Evolutionary conservation across 306 rosid genomes (phyloP).

Genomic region (Phaseolus lunatus): DNA sequence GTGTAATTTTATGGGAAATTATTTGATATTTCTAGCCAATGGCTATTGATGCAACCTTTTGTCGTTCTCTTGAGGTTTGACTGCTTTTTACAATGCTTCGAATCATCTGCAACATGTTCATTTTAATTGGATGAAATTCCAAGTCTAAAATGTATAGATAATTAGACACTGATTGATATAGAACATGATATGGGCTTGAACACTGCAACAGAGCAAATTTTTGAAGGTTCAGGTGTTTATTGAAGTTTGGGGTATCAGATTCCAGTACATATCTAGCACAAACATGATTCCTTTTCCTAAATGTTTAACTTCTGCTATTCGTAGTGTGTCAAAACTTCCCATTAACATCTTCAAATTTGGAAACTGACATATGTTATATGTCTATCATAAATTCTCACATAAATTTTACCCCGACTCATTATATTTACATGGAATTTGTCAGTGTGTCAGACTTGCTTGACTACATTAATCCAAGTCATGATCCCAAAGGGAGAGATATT

Average conservation of each 20-base stretch:
- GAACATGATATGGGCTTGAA: neutral
- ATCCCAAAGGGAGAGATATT: conserved; percentile 67
- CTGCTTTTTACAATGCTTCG: neutral
- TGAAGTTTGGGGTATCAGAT: neutral
- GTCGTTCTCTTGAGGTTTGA: neutral
- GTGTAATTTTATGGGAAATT: conserved; percentile 2
- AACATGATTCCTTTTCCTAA: neutral
- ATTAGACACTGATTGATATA: neutral
- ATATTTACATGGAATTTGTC: conserved; percentile 42
- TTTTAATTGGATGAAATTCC: neutral
- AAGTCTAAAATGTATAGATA: neutral
- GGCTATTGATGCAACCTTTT: neutral
- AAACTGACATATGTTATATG: neutral
- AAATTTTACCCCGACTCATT: conserved; percentile 20
- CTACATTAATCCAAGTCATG: conserved; percentile 78
- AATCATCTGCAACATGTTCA: neutral
- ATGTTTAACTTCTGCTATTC: neutral
- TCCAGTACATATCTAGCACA: neutral
- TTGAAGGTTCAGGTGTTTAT: neutral
- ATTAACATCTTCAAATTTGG: conserved; percentile 12
- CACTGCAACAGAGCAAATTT: conserved; percentile 1
- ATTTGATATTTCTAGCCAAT: conserved; percentile 27
- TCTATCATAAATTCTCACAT: neutral
- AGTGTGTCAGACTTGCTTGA: conserved; percentile 93
- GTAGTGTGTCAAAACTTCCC: neutral